Evolutionary conservation across 2,329 filamentous ascomycete species (phyloP), one percentile per base, ranked within the genome.

Genomic region (Pseudogymnoascus sp.): DNA sequence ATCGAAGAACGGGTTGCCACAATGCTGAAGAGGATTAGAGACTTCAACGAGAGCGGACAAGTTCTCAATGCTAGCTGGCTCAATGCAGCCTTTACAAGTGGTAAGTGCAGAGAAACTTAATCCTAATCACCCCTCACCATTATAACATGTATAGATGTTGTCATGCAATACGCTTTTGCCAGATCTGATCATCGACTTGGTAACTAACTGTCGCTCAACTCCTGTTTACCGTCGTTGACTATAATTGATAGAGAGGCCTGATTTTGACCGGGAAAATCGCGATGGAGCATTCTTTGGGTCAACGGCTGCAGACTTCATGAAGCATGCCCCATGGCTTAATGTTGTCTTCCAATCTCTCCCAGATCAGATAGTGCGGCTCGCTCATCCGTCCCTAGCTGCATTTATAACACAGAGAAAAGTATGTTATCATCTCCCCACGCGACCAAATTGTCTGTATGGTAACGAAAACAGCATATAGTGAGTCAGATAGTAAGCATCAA

Each of bases 101-200:
- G 63, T 66, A 51, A 17, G 25, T 8, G 25, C 9, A n/a, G n/a
- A n/a, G 2, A 4, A 25, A 15, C 33, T 4, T 4, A n/a, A 15
- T 38, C 17, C 2, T 1, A 12, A 5, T 12, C 13, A 33, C 12
- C 1, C 3, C 36, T 27, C n/a, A n/a, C n/a, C n/a, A 39, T 59
- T 13, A 6, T 62, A 42, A 41, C 29, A 36, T 5, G 15, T 35
- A 59, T 65, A 60, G 72, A 74, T 65, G 65, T 71, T 10, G 68
- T 74, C 33, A 72, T 69, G 15, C 63, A 69, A 35, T 73, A 72
- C 64, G 66, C 66, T 9, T 68, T 72, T 15, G 72, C 66, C 41
- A 41, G 64, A 13, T 65, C 59, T 27, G 65, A 66, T 62, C 65
- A 70, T 48, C 61, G 64, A 41, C 63, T 70, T 4, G 48, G 48